phyloP scores from a whole-genome alignment of 495 filamentous ascomycete genomes.

The Antarctomyces pellizariae region DNA sequence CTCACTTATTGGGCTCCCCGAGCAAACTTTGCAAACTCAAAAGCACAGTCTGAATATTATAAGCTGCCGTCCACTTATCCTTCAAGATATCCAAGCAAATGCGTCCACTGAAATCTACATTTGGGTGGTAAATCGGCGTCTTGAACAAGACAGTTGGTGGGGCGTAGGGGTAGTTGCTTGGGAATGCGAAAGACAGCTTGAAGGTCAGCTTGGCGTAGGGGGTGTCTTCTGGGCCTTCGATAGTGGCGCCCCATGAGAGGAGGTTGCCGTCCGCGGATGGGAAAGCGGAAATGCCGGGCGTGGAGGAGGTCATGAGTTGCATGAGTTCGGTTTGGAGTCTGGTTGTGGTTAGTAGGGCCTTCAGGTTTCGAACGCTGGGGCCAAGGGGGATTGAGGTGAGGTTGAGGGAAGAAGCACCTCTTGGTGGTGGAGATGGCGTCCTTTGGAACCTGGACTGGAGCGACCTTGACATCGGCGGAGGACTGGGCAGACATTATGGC shows the following conservation, averaged over 20 bases:
- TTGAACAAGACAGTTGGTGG: slow-evolving; percentile 86
- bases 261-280: slow-evolving; percentile 79
- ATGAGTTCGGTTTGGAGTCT: slow-evolving; percentile 94
- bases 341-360: slow-evolving; percentile 4
- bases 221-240: slow-evolving; percentile 75
- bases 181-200: slow-evolving; percentile 85
- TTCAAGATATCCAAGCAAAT: slow-evolving; percentile 95
- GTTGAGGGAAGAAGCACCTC: too few relatives aligned
- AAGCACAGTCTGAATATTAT: slow-evolving; percentile 83
- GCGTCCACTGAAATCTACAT: slow-evolving; percentile 76
- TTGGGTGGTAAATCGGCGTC: slow-evolving; percentile 85
- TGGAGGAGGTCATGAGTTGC: slow-evolving; percentile 87
- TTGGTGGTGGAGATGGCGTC: too few relatives aligned
- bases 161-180: slow-evolving; percentile 77
- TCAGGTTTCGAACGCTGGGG: neutral
- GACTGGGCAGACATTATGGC: too few relatives aligned
- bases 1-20: slow-evolving; percentile 94
- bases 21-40: slow-evolving; percentile 87
- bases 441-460: neutral
- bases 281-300: slow-evolving; percentile 88
- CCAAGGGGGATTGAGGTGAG: too few relatives aligned
- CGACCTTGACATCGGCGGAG: too few relatives aligned
- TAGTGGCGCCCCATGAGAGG: slow-evolving; percentile 77
- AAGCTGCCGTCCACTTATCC: slow-evolving; percentile 89
- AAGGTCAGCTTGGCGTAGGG: slow-evolving; percentile 75